Evolutionary conservation across 2,329 filamentous ascomycete species (phyloP).

Genomic region (Aspergillus chevalieri): DNA sequence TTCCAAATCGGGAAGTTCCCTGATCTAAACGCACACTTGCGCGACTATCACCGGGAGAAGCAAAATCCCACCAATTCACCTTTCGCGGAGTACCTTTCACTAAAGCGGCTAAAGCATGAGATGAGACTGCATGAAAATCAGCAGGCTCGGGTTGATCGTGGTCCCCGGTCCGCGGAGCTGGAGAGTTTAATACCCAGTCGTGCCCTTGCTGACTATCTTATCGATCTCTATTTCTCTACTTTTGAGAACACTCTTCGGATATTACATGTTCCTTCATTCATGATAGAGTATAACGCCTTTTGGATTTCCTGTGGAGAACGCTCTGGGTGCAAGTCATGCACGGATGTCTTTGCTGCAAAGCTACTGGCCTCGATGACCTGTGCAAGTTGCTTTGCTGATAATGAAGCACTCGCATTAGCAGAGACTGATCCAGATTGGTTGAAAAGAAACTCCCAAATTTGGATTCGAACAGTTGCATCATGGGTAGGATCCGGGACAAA

Average conservation of each 20-base stretch:
- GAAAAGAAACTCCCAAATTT: not conserved
- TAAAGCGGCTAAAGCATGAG: not conserved
- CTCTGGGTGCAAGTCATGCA: not conserved
- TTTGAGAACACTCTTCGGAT: slow-evolving; percentile 2
- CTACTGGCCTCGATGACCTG: not conserved
- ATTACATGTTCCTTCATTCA: slow-evolving; percentile 4
- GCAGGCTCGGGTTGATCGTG: not conserved
- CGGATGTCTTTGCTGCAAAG: not conserved
- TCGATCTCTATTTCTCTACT: not conserved
- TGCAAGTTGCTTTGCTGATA: not conserved
- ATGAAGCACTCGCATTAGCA: not conserved
- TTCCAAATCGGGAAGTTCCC: not conserved
- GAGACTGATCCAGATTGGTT: not conserved
- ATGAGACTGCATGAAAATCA: not conserved
- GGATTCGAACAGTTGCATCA: not conserved
- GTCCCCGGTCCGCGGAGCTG: not conserved
- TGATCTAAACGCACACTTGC: not conserved
- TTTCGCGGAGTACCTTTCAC: not conserved
- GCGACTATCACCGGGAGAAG: not conserved
- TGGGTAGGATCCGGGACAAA: not conserved
- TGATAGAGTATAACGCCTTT: not conserved
- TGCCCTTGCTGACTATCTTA: not conserved
- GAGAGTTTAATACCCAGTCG: not conserved
- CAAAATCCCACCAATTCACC: not conserved
- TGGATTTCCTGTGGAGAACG: not conserved